Evolutionary conservation across 352 stramenopile genomes (phyloP).

Genomic region (Phytophthora sp.): DNA sequence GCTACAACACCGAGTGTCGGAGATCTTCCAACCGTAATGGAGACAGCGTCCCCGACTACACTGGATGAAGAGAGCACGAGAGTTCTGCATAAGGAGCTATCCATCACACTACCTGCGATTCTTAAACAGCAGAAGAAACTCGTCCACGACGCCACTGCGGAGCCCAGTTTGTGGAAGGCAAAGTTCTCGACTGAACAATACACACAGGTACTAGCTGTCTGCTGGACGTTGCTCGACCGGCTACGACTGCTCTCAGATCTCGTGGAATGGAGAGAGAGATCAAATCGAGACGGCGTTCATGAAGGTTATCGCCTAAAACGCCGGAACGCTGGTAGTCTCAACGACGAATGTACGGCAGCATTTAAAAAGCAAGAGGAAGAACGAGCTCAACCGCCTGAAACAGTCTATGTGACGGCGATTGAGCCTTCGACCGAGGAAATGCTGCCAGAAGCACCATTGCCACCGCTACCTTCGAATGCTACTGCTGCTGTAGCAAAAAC

Average conservation of each 20-base stretch:
- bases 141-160: constrained; percentile 53
- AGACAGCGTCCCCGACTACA: constrained; percentile 2
- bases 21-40: constrained; percentile 20
- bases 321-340: constrained; percentile 32
- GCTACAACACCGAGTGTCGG: constrained; percentile 14
- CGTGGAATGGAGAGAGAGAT: constrained; percentile 60
- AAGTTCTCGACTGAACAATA: constrained; percentile 67
- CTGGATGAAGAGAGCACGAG: constrained; percentile 37
- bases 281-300: constrained; percentile 17
- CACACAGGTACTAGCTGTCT: constrained; percentile 44
- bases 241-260: constrained; percentile 70
- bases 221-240: constrained; percentile 58
- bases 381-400: constrained; percentile 19
- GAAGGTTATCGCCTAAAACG: constrained; percentile 25
- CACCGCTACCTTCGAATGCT: constrained; percentile 25
- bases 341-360: constrained; percentile 35
- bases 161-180: constrained; percentile 63
- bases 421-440: constrained; percentile 22
- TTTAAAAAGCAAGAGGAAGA: constrained; percentile 40
- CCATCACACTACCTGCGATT: constrained; percentile 40
- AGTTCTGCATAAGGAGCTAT: constrained; percentile 49
- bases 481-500: constrained; percentile 26
- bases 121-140: constrained; percentile 58
- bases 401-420: constrained; percentile 24
- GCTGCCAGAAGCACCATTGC: constrained; percentile 17